Evolutionary conservation across 352 stramenopile species (phyloP), one percentile per base, ranked within the genome.

Genomic region (Phytophthora macrochlamydospora): DNA sequence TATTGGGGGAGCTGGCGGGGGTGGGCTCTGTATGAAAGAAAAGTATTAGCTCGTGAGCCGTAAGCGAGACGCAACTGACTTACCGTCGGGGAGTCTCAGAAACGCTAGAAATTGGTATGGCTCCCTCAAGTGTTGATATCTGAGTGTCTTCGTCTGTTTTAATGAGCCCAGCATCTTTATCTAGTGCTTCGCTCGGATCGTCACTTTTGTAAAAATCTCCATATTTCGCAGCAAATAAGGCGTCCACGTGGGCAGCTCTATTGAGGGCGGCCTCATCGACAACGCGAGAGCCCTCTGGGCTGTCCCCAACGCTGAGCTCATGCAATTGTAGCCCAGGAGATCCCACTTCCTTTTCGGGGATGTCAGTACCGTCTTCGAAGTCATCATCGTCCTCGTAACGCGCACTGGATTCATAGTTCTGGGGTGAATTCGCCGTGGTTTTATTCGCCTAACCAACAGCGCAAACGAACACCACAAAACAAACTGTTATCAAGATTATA

Each of bases 1-100:
- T 46, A 62, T 66, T 59, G 79, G 78, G 18, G 81, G 79, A 43
- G 81, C 75, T 13, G 79, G 81, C 3, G 80, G 80, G 14, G 81
- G 81, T 7, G 68, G 81, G 72, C 75, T 85, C 72, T 80, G 57
- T 28, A 18, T 0, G 38, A 2, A 37, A 60, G 46, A 58, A 7
- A 51, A 60, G 38, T 30, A 44, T 66, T 49, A 60, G 50, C 3
- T 43, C 35, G 55, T 38, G 4, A 50, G 14, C 14, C 6, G 38
- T 31, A 50, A 46, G 40, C 8, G n/a, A 42, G 24, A 18, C 38
- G 48, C 32, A n/a, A 35, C 33, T 24, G 14, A 56, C 67, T 35
- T 69, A 75, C 67, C 40, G 49, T 53, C 30, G 2, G 7, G 35
- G 14, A 29, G n/a, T 13, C 24, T 50, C 14, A 32, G 28, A 31